Evolutionary conservation across 2,329 filamentous ascomycete species (phyloP).

Genomic region (Remersonia thermophila): DNA sequence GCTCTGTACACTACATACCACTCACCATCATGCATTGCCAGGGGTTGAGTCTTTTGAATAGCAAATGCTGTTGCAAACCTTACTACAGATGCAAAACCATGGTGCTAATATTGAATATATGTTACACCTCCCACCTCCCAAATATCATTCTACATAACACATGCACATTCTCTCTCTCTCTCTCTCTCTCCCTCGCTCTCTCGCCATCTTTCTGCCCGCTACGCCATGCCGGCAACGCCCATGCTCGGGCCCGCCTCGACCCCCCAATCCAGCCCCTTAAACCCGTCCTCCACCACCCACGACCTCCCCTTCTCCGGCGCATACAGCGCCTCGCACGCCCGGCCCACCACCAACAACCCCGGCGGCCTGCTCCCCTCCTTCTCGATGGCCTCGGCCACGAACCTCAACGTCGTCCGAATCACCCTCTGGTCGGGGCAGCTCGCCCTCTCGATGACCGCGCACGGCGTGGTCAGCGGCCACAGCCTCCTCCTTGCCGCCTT

Average conservation of each 20-base stretch:
- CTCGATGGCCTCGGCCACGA: constrained; percentile 73
- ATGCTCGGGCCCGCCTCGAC: background rate
- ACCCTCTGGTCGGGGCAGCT: constrained; percentile 91
- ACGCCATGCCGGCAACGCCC: constrained; percentile 2
- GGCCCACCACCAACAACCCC: constrained; percentile 74
- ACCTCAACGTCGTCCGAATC: constrained; percentile 71
- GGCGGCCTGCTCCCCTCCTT: constrained; percentile 81
- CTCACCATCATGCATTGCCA: too few relatives aligned
- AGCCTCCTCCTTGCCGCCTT: constrained; percentile 28
- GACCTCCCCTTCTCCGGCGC: constrained; percentile 43
- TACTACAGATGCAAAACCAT: too few relatives aligned
- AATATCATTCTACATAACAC: too few relatives aligned
- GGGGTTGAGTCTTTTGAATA: too few relatives aligned
- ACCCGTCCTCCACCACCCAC: constrained; percentile 75
- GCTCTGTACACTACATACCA: too few relatives aligned
- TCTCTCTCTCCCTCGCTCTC: too few relatives aligned
- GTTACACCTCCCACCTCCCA: too few relatives aligned
- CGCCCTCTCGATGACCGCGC: constrained; percentile 84
- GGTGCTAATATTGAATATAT: too few relatives aligned
- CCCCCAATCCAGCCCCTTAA: constrained; percentile 53
- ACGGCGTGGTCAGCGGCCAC: constrained; percentile 72
- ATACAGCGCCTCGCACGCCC: constrained; percentile 68
- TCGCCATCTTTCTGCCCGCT: too few relatives aligned
- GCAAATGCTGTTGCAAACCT: too few relatives aligned
- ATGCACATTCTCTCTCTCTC: too few relatives aligned